Evolutionary conservation across 1,139 yeast species (phyloP), one percentile per base, ranked within the genome.

Genomic region (Zygosaccharomyces pseudobailii): DNA sequence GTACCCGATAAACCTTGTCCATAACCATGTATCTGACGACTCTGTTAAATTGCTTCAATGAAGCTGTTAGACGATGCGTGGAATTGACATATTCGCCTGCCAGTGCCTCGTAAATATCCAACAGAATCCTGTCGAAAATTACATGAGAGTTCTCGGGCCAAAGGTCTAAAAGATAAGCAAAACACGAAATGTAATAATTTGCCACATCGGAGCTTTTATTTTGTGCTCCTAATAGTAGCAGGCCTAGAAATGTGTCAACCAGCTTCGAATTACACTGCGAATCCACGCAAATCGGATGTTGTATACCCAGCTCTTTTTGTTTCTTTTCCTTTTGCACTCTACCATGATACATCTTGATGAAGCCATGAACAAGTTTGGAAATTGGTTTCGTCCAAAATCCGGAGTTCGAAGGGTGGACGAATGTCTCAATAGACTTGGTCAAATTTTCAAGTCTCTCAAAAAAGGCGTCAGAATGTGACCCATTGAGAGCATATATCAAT

Each of bases 401-500:
- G 19, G 75, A 68, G 63, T 90, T 90, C 0, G 97, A 89, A 4
- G 98, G 98, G 67, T 92, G 97, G 9, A 83, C 83, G 66, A 84
- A 87, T 32, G 96, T 87, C 54, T 80, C 84, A n/a, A 89, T 72
- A 0, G 95, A 82, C 52, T 82, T 82, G 24, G 84, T 61, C 36
- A 87, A 68, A 0, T 80, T 74, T 35, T 73, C 72, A 13, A 92
- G 59, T 36, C 75, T 71, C 9, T 73, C 78, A 55, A 86, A 63
- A 10, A 84, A 74, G 2, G 78, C 78, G n/a, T 69, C 75, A 4
- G 72, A 68, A 33, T 67, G 59, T 9, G 73, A 69, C 0, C 88
- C 85, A 33, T 75, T 74, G 6, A 89, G 68, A 0, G 94, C 83
- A 62, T 76, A 82, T 0, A 86, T 73, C 8, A 90, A 71, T 8